Evolutionary conservation across 176 grass and related monocot species (phyloP), one percentile per base, ranked within the genome.

Genomic region (Lolium rigidum): DNA sequence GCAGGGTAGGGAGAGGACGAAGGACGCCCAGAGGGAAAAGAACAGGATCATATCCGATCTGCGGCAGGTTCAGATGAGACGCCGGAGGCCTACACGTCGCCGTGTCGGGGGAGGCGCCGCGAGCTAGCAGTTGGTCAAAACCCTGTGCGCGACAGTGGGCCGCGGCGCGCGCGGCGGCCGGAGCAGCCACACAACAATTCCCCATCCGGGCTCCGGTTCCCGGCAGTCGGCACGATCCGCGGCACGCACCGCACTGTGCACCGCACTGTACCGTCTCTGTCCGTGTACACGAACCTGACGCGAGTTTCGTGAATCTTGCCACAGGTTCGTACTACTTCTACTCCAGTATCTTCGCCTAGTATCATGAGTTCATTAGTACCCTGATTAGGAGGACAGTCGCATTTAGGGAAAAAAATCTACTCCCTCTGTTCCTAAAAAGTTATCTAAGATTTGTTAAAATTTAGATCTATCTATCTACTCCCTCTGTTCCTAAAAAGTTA

Each of bases 81-180:
- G 39, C 0, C 26, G 64, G 65, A 69, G 47, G 63, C 43, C 66
- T 44, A 82, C 86, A 88, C 80, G 80, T 84, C 14, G 65, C 54
- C 17, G 11, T 89, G 87, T 74, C 82, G 57, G 52, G 26, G 31
- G 31, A 35, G 31, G 31, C 31, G 31, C 31, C 31, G 3, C 31
- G 31, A 35, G n/a, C n/a, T n/a, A n/a, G 4, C 14, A 26, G 10
- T 16, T 9, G 52, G 73, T 35, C 14, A 35, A 12, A 7, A 63
- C 25, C 31, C 75, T 64, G 59, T 31, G 9, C 12, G 15, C 59
- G 21, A 60, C 78, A 65, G 77, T 62, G 9, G 6, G 7, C 1
- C 41, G 43, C 58, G 43, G 59, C 59, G 22, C 22, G 59, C 58
- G 22, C 22, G 14, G 58, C 69, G 49, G 84, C 49, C 67, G 64